Evolutionary conservation across 345 rosid species (phyloP).

Genomic region (Melaleuca alternifolia): DNA sequence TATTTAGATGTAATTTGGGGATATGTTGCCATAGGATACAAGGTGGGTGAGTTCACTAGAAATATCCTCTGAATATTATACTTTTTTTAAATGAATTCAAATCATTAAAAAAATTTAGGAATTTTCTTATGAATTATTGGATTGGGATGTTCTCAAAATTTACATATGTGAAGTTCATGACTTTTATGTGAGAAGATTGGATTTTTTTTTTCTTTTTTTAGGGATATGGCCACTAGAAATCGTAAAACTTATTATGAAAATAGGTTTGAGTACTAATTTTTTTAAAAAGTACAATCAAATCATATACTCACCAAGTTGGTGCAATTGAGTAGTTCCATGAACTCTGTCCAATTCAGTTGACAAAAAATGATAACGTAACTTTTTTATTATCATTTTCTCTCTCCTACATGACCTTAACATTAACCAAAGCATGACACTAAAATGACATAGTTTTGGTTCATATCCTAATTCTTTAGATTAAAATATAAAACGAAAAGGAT

Average conservation of each 20-base stretch:
- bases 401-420: neutral
- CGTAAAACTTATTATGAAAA: neutral
- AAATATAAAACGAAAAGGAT: too few species aligned
- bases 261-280: fast-evolving
- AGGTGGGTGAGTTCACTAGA: neutral
- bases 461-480: too few species aligned
- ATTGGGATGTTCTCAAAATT: neutral
- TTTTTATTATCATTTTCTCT: neutral
- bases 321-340: neutral
- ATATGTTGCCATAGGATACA: neutral
- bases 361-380: neutral
- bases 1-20: neutral
- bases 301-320: fast-evolving
- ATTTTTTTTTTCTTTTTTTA: neutral
- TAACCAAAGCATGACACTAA: neutral
- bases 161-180: neutral
- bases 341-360: fast-evolving
- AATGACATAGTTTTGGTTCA: too few species aligned
- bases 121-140: neutral
- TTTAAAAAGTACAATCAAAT: neutral
- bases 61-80: neutral
- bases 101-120: neutral
- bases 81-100: neutral
- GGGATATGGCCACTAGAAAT: neutral
- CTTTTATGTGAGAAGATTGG: neutral